These are phyloP conservation scores for Ophiostoma perfectum DNA, from an alignment of 2,329 filamentous ascomycete genomes.

Conservation along the genomic window DNA sequence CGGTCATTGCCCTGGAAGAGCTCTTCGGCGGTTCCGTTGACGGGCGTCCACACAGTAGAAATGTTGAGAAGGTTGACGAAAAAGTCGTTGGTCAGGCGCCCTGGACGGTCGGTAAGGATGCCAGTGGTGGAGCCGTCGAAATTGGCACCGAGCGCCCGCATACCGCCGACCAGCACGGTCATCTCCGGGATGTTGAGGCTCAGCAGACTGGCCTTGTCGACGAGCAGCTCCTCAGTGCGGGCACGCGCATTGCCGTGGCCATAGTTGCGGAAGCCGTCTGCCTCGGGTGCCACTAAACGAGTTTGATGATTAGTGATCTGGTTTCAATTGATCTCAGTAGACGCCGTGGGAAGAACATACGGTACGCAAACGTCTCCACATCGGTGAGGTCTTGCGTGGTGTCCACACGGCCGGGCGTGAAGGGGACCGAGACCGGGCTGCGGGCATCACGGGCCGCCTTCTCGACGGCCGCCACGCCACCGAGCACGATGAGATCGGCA, in stretches of 20 bases:
- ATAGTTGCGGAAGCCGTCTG: slow-evolving; percentile 79
- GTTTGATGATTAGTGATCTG: not conserved
- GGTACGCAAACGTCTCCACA: slow-evolving; percentile 54
- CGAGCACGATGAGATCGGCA: slow-evolving; percentile 74
- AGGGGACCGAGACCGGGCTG: slow-evolving; percentile 53
- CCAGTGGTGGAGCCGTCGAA: slow-evolving; percentile 63
- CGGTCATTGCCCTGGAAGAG: slow-evolving; percentile 59
- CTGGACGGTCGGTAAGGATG: slow-evolving; percentile 62
- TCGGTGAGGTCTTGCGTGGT: slow-evolving; percentile 70
- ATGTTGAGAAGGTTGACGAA: slow-evolving; percentile 73
- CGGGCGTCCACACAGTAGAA: slow-evolving; percentile 59
- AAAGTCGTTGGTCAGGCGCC: slow-evolving; percentile 71
- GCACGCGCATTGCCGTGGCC: slow-evolving; percentile 57
- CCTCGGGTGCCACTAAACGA: slow-evolving; percentile 52
- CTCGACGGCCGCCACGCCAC: slow-evolving; percentile 65
- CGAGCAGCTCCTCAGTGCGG: slow-evolving; percentile 61
- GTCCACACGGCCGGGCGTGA: slow-evolving; percentile 67
- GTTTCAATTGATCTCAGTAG: not conserved
- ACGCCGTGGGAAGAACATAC: not conserved
- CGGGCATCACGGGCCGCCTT: slow-evolving; percentile 46
- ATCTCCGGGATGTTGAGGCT: slow-evolving; percentile 66
- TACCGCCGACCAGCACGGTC: slow-evolving; percentile 64
- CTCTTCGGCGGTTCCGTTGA: slow-evolving; percentile 40
- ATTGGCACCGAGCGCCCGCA: slow-evolving; percentile 65
- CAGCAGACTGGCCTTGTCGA: slow-evolving; percentile 67